These are phyloP conservation scores for Russula sp. DNA, from an alignment of 768 basidiomycete genomes.

Conservation along the genomic window DNA sequence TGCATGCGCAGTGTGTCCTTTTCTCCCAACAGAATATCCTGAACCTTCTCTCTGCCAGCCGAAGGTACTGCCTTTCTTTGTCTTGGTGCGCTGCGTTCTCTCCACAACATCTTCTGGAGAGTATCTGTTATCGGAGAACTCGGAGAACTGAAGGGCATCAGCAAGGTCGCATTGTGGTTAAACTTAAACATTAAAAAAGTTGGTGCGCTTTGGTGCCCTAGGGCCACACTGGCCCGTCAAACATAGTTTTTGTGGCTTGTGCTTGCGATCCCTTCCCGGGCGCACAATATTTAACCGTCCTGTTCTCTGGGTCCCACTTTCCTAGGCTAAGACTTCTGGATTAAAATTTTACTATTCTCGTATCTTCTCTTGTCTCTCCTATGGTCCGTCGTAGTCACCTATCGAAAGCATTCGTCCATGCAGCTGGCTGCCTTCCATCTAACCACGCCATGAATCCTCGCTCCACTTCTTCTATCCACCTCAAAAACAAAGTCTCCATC, in stretches of 20 bases:
- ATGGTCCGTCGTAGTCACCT: conserved; percentile 4
- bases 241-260: background rate
- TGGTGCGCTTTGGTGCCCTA: background rate
- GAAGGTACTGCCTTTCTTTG: background rate
- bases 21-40: background rate
- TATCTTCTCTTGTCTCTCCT: background rate
- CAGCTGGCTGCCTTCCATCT: background rate
- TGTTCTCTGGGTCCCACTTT: background rate
- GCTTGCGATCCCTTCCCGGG: background rate
- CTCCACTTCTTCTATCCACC: background rate
- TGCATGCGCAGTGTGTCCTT: too few species aligned
- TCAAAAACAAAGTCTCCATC: background rate
- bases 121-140: background rate
- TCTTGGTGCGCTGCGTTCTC: background rate
- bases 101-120: background rate
- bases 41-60: background rate
- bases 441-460: background rate
- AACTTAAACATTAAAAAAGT: background rate
- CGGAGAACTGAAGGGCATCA: too few species aligned
- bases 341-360: background rate
- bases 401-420: background rate
- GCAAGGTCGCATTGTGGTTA: background rate
- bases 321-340: background rate
- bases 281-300: background rate
- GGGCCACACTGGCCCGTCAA: background rate